These are phyloP conservation scores for Magnolia kwangsiensis DNA, from an alignment of 164 flowering plant genomes.

Conservation along the genomic window DNA sequence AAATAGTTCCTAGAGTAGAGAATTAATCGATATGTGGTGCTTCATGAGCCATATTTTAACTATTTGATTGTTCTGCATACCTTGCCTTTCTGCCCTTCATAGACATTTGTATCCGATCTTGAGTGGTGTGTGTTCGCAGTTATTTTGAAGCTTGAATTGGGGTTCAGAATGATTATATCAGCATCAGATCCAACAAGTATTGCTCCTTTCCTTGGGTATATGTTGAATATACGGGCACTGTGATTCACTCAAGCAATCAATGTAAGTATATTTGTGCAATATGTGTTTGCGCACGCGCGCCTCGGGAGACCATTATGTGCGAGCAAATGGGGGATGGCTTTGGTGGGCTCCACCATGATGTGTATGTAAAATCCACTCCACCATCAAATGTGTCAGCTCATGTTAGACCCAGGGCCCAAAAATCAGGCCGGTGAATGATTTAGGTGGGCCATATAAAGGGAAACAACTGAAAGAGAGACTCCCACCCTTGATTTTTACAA, in stretches of 20 bases:
- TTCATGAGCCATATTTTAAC: not conserved
- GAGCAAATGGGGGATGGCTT: no score
- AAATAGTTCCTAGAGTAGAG: not conserved
- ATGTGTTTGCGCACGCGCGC: not conserved
- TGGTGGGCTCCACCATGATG: no score
- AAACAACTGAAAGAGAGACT: no score
- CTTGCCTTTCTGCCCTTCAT: constrained; percentile 79
- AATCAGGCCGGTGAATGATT: no score
- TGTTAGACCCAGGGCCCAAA: no score
- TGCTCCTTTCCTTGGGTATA: constrained; percentile 96
- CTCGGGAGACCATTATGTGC: no score
- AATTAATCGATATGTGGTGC: not conserved
- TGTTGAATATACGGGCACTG: constrained; percentile 91
- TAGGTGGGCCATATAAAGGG: no score
- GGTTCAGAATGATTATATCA: constrained; percentile 84
- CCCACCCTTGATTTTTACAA: no score
- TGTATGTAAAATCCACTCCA: no score
- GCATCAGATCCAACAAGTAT: constrained; percentile 93
- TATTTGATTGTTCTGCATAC: constrained; percentile 29
- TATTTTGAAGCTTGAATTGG: constrained; percentile 75
- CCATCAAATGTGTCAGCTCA: no score
- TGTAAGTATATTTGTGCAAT: not conserved
- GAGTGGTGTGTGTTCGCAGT: constrained; percentile 72
- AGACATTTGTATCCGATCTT: constrained; percentile 81
- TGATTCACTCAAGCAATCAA: not conserved